Percentiles rank a stretch among this genome's conserved stretches.
Evolutionary conservation across 768 basidiomycete species (phyloP).

Genomic region (Cubamyces sp.): DNA sequence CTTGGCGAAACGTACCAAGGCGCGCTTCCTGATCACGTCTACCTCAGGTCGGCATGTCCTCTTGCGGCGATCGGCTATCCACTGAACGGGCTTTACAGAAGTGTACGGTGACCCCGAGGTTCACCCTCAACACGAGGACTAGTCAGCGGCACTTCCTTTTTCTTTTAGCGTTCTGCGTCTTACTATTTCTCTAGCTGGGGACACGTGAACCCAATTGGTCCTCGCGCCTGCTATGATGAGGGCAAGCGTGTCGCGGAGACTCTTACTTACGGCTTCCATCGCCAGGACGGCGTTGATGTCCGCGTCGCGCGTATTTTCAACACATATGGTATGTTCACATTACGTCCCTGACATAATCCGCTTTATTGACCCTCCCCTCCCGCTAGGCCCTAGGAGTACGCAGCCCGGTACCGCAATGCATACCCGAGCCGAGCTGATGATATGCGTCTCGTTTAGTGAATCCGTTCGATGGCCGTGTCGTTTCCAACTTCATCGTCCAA

Average conservation of each 20-base stretch:
- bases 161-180: conserved; percentile 25
- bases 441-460: conserved; percentile 66
- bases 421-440: conserved; percentile 30
- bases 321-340: conserved; percentile 65
- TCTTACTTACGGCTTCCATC: conserved; percentile 92
- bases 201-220: conserved; percentile 97
- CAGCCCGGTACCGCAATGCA: conserved; percentile 19
- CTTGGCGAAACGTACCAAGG: conserved; percentile 95
- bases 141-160: conserved; percentile 54
- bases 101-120: conserved; percentile 99
- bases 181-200: conserved; percentile 72
- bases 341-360: neutral
- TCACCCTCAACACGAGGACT: conserved; percentile 95
- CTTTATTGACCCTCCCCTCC: conserved; percentile 2
- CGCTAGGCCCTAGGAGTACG: conserved; percentile 67
- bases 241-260: conserved; percentile 99
- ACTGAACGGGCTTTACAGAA: conserved; percentile 50
- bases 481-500: conserved; percentile 98
- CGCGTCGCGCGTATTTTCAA: conserved; percentile 99
- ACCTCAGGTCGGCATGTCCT: conserved; percentile 75
- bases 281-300: conserved; percentile 94
- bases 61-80: conserved; percentile 5
- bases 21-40: conserved; percentile 93
- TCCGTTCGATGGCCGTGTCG: conserved; percentile 94
- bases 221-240: conserved; percentile 99